Evolutionary conservation across 352 stramenopile species (phyloP), one percentile per base, ranked within the genome.

Genomic region (Phytophthora palmivora): DNA sequence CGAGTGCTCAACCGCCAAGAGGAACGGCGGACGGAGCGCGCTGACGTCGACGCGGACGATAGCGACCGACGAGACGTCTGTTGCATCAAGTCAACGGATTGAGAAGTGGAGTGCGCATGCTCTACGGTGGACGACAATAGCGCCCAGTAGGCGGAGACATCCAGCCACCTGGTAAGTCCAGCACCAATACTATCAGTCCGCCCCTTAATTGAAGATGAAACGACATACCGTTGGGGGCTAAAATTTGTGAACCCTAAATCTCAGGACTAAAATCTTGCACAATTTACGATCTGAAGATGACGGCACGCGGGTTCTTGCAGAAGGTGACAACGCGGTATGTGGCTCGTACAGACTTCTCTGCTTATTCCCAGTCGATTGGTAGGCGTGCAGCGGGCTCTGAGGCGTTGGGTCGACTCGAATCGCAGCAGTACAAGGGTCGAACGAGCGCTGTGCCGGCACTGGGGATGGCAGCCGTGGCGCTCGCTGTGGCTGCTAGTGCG

Each of bases 91-190:
- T 53, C 36, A 30, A 46, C 37, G 38, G 42, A 51, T 63, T 67
- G 42, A 50, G 16, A 49, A 71, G 28, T 71, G 56, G n/a, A 55
- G 45, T 16, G 24, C 24, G 24, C 28, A 42, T 66, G 36, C 16
- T 36, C 30, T 57, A 15, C 47, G 18, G 36, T 26, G 43, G 56
- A 71, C 63, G 42, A 67, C 51, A 70, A 66, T 71, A 54, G 63
- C 56, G 26, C 36, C 28, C 54, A 65, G 52, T 60, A 38, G 54
- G 18, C 39, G 48, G 46, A 55, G 61, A 59, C 53, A 64, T 59
- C 26, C 44, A 19, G 57, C 30, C 57, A 59, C 21, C 42, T 44
- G 42, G 41, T 42, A 48, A 38, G 39, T 26, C 32, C 53, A 61
- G 38, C 24, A 53, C n/a, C n/a, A n/a, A n/a, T n/a, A n/a, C n/a